Conservation (phyloP, 768 basidiomycete species). For the Suillus placidus region DNA sequence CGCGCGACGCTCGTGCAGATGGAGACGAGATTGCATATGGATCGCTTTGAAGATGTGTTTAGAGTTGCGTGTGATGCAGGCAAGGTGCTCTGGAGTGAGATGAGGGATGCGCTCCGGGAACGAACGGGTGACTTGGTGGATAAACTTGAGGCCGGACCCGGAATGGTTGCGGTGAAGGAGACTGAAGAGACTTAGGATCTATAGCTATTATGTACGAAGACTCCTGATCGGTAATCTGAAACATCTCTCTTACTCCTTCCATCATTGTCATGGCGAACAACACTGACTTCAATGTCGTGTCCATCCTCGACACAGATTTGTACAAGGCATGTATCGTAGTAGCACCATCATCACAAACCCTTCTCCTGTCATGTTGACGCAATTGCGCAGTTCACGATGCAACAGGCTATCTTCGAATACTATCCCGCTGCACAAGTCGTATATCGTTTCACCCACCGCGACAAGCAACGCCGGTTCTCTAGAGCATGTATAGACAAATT, state of each 20-base stretch:
- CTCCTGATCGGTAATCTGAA: background rate
- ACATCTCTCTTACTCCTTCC: background rate
- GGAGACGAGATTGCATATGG: slow-evolving; percentile 93
- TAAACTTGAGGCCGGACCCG: slow-evolving; percentile 57
- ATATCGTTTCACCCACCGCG: slow-evolving; percentile 84
- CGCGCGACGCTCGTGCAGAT: slow-evolving; percentile 88
- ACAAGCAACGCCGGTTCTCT: slow-evolving; percentile 64
- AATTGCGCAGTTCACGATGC: slow-evolving; percentile 81
- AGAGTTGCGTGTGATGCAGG: slow-evolving; percentile 76
- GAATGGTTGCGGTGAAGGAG: slow-evolving; percentile 33
- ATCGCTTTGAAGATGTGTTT: slow-evolving; percentile 90
- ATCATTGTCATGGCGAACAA: background rate
- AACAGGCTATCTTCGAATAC: slow-evolving; percentile 81
- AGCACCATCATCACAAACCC: background rate
- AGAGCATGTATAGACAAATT: slow-evolving; percentile 29
- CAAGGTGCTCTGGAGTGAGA: slow-evolving; percentile 78
- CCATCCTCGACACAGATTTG: slow-evolving; percentile 89
- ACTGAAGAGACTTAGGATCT: slow-evolving; percentile 18
- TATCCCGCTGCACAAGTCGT: slow-evolving; percentile 73
- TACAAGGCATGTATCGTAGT: slow-evolving; percentile 71
- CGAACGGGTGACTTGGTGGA: slow-evolving; percentile 65
- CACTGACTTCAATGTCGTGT: slow-evolving; percentile 30
- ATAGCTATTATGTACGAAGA: no score
- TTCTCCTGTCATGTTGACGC: slow-evolving; percentile 1
- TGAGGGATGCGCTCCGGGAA: slow-evolving; percentile 69